Evolutionary conservation across 306 rosid species (phyloP), one percentile per base, ranked within the genome.

Genomic region (Glycine latifolia): DNA sequence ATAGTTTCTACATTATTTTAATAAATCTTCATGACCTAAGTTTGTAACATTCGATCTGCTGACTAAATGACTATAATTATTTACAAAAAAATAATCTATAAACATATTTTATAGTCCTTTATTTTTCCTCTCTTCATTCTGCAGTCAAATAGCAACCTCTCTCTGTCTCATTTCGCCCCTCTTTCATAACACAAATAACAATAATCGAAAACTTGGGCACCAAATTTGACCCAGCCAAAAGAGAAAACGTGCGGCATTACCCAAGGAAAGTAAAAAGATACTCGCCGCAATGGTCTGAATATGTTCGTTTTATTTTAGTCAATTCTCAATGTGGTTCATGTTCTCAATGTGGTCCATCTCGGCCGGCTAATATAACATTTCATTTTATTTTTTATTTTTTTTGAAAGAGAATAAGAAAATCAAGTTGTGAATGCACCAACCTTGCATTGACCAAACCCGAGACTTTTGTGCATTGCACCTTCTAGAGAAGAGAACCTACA

Each of bases 401-500:
- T 26, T 26, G 31, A 8, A 47, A 47, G 6, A 55, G 31, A 55
- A 3, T 3, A 4, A 33, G 7, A 33, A 7, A 54, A 9, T 5
- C 20, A 77, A 74, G 82, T 41, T 62, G 14, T 10, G 50, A 10
- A 76, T 58, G 54, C 53, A 74, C 71, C 49, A 50, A 48, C 73
- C 17, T 26, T 50, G 11, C 1, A 4, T 78, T 82, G 83, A 82
- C 84, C 59, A 47, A 46, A 44, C 0, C 4, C 7, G 2, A 13
- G 37, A 16, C 15, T 15, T 50, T 10, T 62, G 9, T 2, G 35
- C 47, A 17, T 60, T 31, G 4, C 13, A 79, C 71, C 77, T 86
- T 88, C 91, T 76, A 86, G 91, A 86, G 14, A 8, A 86, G 91
- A 86, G 14, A 8, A 20, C 85, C 82, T n/a, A 74, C 67, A 44